Conservation (phyloP, 1,139 yeast species). For the Diutina pseudorugosa region DNA sequence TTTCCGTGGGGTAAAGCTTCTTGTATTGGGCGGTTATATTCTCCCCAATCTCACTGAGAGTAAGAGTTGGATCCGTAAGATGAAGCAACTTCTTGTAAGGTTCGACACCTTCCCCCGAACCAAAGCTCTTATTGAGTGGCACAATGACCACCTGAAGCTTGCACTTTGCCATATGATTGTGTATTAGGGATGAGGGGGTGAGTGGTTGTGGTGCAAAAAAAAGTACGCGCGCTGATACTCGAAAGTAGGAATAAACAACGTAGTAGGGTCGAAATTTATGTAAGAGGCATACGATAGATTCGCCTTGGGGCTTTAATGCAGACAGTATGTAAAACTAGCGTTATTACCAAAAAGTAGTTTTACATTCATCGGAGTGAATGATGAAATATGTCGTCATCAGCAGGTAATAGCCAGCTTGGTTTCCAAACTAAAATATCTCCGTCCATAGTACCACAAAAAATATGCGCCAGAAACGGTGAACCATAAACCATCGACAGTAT, state of each 20-base stretch:
- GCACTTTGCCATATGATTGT: background rate
- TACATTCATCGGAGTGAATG: too few relatives aligned
- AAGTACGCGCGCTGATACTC: background rate
- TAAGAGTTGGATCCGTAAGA: background rate
- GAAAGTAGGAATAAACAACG: background rate
- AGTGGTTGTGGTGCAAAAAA: background rate
- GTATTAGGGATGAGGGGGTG: background rate
- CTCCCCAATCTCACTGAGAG: background rate
- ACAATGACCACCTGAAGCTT: conserved; percentile 1
- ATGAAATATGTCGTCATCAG: background rate
- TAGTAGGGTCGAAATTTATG: background rate
- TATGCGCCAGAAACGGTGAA: conserved; percentile 30
- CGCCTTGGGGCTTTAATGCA: too few relatives aligned
- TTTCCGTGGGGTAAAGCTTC: background rate
- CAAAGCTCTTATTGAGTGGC: background rate
- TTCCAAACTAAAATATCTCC: conserved; percentile 47
- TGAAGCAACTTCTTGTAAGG: background rate
- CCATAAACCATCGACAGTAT: conserved; percentile 40
- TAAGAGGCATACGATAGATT: too few relatives aligned
- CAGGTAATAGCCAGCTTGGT: conserved; percentile 15
- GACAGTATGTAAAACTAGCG: too few relatives aligned
- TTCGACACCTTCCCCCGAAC: background rate
- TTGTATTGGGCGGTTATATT: background rate
- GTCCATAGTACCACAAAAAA: conserved; percentile 44
- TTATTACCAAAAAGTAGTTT: too few relatives aligned